Evolutionary conservation across 2,329 filamentous ascomycete species (phyloP), one percentile per base, ranked within the genome.

Genomic region (Aspergillus transmontanensis): DNA sequence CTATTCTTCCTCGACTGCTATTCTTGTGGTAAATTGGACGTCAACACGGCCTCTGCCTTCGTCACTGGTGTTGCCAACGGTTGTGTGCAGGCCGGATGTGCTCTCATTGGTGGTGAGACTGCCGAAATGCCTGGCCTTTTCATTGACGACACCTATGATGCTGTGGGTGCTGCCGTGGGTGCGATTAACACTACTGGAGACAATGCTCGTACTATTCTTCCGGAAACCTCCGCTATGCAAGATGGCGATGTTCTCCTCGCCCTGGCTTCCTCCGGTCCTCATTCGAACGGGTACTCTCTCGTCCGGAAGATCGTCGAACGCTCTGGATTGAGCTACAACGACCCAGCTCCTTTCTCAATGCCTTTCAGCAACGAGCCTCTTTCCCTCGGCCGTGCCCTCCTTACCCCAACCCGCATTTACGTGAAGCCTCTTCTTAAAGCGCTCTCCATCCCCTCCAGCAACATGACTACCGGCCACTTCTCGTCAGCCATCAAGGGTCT

Each of bases 61-160:
- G 91, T 99, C 46, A 87, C 93, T 73, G 94, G 95, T 66, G 93
- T 99, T 3, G 93, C 94, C 2, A 86, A 89, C 34, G 95, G 95
- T 55, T 99, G 95, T 80, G 87, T 88, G 64, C 87, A 93, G 73
- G 88, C 94, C 0, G 90, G 90, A 51, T 97, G 94, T 74, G 94
- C 94, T 19, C 86, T 99, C 3, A 91, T 98, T n/a, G 95, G 95
- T 45, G 95, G 95, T 51, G 95, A 99, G 81, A 99, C 95, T 0
- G 95, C 95, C 7, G 95, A 99, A 81, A 98, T 99, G 95, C 94
- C 94, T 0, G 94, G 94, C 60, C 92, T 98, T 83, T 97, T 97
- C 81, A 85, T 89, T 67, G 88, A 87, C 59, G 91, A 93, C 57
- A 92, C 96, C 74, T 99, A 98, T 77, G 95, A 99, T 72, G 93